phyloP scores from a whole-genome alignment of 2,329 filamentous ascomycete genomes.

The Colletotrichum navitas region DNA sequence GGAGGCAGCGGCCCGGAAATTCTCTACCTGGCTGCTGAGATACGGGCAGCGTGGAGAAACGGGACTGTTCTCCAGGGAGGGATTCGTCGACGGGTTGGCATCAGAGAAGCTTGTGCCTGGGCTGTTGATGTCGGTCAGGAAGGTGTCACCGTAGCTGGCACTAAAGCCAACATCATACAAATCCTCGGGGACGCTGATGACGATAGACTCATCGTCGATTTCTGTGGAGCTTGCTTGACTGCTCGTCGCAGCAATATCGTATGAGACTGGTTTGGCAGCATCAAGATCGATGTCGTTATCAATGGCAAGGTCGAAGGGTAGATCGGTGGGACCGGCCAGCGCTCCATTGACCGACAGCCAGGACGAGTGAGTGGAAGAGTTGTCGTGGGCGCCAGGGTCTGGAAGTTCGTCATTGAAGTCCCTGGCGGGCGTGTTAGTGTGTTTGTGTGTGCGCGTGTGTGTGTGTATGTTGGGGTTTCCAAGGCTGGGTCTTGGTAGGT shows the following conservation, averaged over 20 bases:
- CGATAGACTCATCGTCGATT: constrained; percentile 25
- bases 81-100: neutral
- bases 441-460: no score
- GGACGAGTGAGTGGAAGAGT: constrained; percentile 5
- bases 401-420: constrained; percentile 25
- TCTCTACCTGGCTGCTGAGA: constrained; percentile 7
- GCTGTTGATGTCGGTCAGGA: constrained; percentile 15
- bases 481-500: neutral
- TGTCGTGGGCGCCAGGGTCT: neutral
- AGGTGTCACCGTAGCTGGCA: constrained; percentile 4
- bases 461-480: neutral
- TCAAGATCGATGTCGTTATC: constrained; percentile 17
- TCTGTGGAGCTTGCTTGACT: constrained; percentile 34
- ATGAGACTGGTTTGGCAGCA: neutral
- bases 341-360: neutral
- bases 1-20: neutral
- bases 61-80: constrained; percentile 26
- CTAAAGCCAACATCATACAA: constrained; percentile 5
- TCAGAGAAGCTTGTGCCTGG: constrained; percentile 31
- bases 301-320: constrained; percentile 27
- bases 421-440: constrained; percentile 21
- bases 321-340: constrained; percentile 4
- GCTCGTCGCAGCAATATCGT: constrained; percentile 6
- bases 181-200: constrained; percentile 21
- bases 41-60: constrained; percentile 3